Base-by-base conservation (phyloP, 192 early-diverging fungal genomes). In the Backusella tarrabulga region DNA sequence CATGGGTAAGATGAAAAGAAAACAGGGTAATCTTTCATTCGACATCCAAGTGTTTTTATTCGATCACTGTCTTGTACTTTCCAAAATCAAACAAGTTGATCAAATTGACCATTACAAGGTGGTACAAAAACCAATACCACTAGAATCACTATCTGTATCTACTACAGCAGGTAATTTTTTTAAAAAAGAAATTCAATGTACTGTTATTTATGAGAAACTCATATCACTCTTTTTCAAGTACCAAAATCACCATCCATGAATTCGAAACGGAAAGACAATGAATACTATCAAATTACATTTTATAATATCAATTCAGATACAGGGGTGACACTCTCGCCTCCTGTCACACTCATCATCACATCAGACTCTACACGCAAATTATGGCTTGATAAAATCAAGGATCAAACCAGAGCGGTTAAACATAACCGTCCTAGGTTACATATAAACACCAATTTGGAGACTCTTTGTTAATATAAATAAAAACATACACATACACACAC, bases 11-110 rank as follows among this genome's bases (percentile, higher is more conserved):
- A 84, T 98, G 79, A 93, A 92, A 73, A 88, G 93, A 63, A 63
- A 63, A 26, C 56, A 63, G 26, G 56, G 56, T 0, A 77, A 79
- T 66, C 86, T 85, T 67, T 46, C 68, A 12, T 63, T 63, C 21
- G 56, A 63, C 4, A 76, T 97, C 12, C 86, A 89, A 68, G 90
- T 97, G 26, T 93, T 95, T 77, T 79, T 98, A 63, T 93, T 99
- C 66, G 97, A 99, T 83, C 94, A 98, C 84, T 88, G 90, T 80
- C 78, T 95, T 32, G 81, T 95, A 29, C 86, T 94, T 81, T 89
- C 91, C 72, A 93, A 91, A 78, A 84, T 87, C 60, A 95, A 92
- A 83, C 83, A 84, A 23, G 82, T 83, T 38, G 82, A 88, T 71
- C 83, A 87, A 29, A 80, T 85, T 2, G 90, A 90, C 66, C 86